Base-by-base conservation (phyloP, 495 filamentous ascomycete species). In the Niebla homalea region DNA sequence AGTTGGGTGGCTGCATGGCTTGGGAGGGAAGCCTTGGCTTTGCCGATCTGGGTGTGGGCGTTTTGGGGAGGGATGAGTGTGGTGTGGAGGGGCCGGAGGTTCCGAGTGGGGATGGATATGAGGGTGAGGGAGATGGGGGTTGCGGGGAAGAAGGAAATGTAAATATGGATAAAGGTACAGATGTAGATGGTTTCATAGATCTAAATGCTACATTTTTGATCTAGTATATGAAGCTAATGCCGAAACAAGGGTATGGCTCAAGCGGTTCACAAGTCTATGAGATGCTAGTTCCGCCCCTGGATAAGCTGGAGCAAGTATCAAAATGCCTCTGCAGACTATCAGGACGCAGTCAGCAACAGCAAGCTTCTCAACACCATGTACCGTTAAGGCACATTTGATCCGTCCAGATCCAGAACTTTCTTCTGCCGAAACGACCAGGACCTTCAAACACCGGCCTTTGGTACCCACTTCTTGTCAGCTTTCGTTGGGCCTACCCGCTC, bases 41-140 rank as follows among this genome's bases (percentile, higher is more conserved):
- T 90, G 23, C 87, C 87, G 5, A 85, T 99, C 44, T 97, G 92
- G 92, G 43, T 69, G 3, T 83, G 81, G 78, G 89, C 90, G 14
- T 80, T 95, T 19, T 81, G 80, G 56, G 83, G 88, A 47, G 93
- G 85, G 4, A 78, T 79, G 29, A 89, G 79, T 23, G 87, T 97
- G 11, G 75, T 77, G 49, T 97, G 93, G 93, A 73, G 92, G 32
- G 88, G 89, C 0, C 78, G 78, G 55, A 74, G 70, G 21, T 97
- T 97, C 63, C 76, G 78, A 61, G 89, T 99, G 12, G 76, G 84
- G 4, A 70, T 81, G 56, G 86, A 95, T 65, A 94, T 89, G 77
- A 85, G 74, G 53, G 89, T 92, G 19, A 63, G 70, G 36, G 72
- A 76, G 50, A 70, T 76, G 45, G 40, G 5, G 18, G 40, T 39